phyloP scores from a whole-genome alignment of 352 stramenopile genomes.

The Phytopythium chamaehyphon region DNA sequence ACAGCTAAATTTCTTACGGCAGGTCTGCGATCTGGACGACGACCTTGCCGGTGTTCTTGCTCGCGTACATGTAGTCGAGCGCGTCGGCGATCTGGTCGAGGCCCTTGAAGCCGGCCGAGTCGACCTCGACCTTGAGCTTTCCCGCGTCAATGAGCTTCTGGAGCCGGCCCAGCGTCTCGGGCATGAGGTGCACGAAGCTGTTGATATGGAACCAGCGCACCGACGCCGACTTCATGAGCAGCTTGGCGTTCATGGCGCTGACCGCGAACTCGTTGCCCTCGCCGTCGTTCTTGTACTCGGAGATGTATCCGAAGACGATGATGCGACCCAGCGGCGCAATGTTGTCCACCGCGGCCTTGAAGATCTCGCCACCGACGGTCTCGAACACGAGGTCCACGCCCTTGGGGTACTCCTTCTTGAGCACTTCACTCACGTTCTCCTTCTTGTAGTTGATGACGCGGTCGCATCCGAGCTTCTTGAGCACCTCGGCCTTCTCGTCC shows the following conservation, averaged over 20 bases:
- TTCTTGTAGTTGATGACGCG: slow-evolving; percentile 67
- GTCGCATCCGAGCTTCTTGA: slow-evolving; percentile 41
- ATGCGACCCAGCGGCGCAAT: slow-evolving; percentile 51
- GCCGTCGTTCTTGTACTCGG: slow-evolving; percentile 37
- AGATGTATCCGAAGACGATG: slow-evolving; percentile 57
- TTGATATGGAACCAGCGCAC: slow-evolving; percentile 26
- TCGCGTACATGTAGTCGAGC: slow-evolving; percentile 70
- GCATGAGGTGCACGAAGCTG: slow-evolving; percentile 18
- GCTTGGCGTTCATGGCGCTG: neutral
- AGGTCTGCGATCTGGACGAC: slow-evolving; percentile 46
- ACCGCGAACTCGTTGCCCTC: slow-evolving; percentile 9
- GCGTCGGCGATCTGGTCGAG: slow-evolving; percentile 59
- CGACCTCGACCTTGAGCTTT: slow-evolving; percentile 42
- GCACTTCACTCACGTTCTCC: slow-evolving; percentile 15
- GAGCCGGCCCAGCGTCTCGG: slow-evolving; percentile 25
- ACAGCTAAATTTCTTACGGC: neutral
- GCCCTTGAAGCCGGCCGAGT: slow-evolving; percentile 39
- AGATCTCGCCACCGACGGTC: slow-evolving; percentile 10
- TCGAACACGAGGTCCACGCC: slow-evolving; percentile 12
- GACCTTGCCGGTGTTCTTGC: slow-evolving; percentile 83
- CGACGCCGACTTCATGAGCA: slow-evolving; percentile 9
- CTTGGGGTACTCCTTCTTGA: slow-evolving; percentile 13
- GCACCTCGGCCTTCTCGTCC: slow-evolving; percentile 67
- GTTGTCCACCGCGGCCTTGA: slow-evolving; percentile 45
- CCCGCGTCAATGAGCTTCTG: slow-evolving; percentile 28